phyloP scores from a whole-genome alignment of 257 asterid genomes.

The Jacaranda copaia region DNA sequence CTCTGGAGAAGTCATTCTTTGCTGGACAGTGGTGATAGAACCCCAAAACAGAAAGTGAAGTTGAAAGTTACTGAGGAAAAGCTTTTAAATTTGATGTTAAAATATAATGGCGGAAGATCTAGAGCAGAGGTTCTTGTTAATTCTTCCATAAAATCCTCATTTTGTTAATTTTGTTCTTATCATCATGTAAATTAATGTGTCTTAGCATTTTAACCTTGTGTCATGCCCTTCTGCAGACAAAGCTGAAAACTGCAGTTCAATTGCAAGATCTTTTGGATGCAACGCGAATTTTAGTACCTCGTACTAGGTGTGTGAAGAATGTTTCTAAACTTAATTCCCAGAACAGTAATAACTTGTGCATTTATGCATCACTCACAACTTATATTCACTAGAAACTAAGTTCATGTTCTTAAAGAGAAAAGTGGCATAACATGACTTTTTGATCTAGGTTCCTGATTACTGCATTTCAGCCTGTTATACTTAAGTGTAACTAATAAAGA shows the following conservation, averaged over 20 bases:
- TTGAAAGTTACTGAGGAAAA: slow-evolving; percentile 95
- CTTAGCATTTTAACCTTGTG: slow-evolving; percentile 33
- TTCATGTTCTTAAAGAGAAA: not conserved
- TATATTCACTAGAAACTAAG: not conserved
- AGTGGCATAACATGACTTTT: not conserved
- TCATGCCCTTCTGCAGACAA: slow-evolving; percentile 65
- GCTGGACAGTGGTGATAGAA: slow-evolving; percentile 92
- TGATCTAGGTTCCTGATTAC: not conserved
- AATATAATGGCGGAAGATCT: slow-evolving; percentile 92
- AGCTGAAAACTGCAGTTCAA: slow-evolving; percentile 93
- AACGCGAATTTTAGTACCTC: slow-evolving; percentile 91
- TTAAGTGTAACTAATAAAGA: not conserved
- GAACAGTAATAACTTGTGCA: slow-evolving; percentile 22
- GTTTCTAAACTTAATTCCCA: not conserved
- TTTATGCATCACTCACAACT: not conserved
- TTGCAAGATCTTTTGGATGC: slow-evolving; percentile 99
- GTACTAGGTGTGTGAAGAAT: slow-evolving; percentile 58
- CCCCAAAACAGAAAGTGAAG: slow-evolving; percentile 99
- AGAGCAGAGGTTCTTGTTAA: slow-evolving; percentile 80
- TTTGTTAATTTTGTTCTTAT: slow-evolving; percentile 19
- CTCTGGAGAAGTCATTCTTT: slow-evolving; percentile 34
- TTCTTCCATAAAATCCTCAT: slow-evolving; percentile 28
- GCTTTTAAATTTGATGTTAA: slow-evolving; percentile 91
- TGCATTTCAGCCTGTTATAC: not conserved
- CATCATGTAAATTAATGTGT: not conserved